Percentiles rank a stretch among this genome's conserved stretches.
phyloP scores from a whole-genome alignment of 768 basidiomycete species.

The Peribolospora baueri region DNA sequence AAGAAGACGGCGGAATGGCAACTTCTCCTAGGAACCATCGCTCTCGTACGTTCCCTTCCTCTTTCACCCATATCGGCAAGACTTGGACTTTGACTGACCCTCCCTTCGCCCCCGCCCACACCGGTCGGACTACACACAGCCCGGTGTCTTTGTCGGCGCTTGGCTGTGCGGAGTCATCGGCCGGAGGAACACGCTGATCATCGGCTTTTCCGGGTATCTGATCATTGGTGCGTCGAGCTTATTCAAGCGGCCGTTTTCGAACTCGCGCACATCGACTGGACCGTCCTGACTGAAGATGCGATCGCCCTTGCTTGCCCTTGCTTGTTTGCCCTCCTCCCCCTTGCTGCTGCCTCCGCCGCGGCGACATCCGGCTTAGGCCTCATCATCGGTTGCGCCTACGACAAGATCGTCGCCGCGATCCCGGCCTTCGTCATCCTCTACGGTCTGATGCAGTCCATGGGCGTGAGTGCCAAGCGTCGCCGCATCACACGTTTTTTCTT shows the following conservation, averaged over 20 bases:
- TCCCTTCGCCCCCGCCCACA: neutral
- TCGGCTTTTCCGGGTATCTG: constrained; percentile 5
- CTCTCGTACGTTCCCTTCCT: constrained; percentile 30
- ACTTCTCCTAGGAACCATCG: constrained; percentile 36
- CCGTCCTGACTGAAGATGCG: constrained; percentile 26
- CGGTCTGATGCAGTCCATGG: constrained; percentile 18
- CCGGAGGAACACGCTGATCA: constrained; percentile 26
- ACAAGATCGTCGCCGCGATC: constrained; percentile 24
- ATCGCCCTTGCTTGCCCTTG: too few relatives aligned
- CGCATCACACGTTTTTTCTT: too few relatives aligned
- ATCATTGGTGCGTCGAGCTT: neutral
- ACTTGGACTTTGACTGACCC: neutral
- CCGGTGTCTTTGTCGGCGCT: constrained; percentile 16
- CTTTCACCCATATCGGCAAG: constrained; percentile 12
- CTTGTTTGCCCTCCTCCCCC: neutral
- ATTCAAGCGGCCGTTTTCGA: constrained; percentile 4
- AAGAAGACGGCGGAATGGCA: constrained; percentile 44
- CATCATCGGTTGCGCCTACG: constrained; percentile 35
- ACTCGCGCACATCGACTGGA: constrained; percentile 41
- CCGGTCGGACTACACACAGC: too few relatives aligned
- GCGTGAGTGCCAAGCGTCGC: too few relatives aligned
- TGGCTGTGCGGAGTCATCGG: constrained; percentile 31
- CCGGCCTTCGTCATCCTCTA: constrained; percentile 48
- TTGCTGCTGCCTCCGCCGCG: constrained; percentile 1
- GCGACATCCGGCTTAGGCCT: constrained; percentile 17